These are phyloP conservation scores for Gryganskiella cystojenkinii DNA, from an alignment of 192 early-diverging fungal genomes.

Conservation along the genomic window DNA sequence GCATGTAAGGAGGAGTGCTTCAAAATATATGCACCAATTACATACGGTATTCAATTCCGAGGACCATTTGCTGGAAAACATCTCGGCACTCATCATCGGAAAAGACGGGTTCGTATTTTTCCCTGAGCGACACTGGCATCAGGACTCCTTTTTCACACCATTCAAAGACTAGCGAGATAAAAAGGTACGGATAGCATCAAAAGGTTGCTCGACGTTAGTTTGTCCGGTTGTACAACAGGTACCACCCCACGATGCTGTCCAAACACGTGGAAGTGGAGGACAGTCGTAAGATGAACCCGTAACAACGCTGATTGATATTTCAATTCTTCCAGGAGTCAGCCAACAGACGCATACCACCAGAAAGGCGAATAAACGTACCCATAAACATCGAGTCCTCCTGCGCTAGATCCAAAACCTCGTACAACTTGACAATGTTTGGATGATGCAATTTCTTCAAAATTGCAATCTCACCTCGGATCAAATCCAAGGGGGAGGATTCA, in stretches of 20 bases:
- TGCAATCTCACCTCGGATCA: constrained; percentile 90
- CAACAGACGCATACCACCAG: background rate
- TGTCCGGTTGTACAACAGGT: no score
- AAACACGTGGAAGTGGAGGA: no score
- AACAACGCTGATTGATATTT: no score
- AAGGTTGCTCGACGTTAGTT: no score
- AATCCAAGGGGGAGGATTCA: constrained; percentile 81
- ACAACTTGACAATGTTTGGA: constrained; percentile 84
- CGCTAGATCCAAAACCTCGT: constrained; percentile 94
- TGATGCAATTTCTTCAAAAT: constrained; percentile 96
- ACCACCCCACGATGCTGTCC: no score
- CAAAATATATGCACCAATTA: no score
- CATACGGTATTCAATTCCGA: constrained; percentile 96
- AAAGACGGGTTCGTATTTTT: constrained; percentile 62
- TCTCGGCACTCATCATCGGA: constrained; percentile 66
- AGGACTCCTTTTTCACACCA: constrained; percentile 86
- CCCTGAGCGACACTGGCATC: constrained; percentile 71
- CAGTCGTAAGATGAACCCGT: no score
- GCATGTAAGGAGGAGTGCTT: no score
- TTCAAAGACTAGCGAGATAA: constrained; percentile 79
- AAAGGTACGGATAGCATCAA: background rate
- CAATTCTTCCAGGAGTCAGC: no score
- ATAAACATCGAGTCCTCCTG: constrained; percentile 83
- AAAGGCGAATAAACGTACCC: constrained; percentile 48
- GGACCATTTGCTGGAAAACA: constrained; percentile 87